Evolutionary conservation across 495 filamentous ascomycete species (phyloP).

Genomic region (Emericellopsis terricola): DNA sequence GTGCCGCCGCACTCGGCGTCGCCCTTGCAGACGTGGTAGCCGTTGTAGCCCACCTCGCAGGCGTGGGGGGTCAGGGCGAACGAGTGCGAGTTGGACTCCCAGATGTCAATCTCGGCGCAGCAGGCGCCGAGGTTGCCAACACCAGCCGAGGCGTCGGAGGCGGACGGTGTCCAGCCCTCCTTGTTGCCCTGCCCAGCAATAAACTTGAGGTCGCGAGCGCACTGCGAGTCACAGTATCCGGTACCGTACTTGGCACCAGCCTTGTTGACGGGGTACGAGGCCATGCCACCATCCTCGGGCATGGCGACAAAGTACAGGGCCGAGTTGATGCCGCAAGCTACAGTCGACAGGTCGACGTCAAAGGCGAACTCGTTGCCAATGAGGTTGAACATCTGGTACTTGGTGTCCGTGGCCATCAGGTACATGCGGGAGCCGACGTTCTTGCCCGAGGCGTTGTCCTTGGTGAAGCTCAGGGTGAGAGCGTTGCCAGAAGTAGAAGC

Average conservation of each 20-base stretch:
- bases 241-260: conserved; percentile 44
- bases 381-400: conserved; percentile 38
- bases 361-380: conserved; percentile 41
- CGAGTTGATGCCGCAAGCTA: conserved; percentile 39
- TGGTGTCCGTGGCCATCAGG: conserved; percentile 31
- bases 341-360: conserved; percentile 36
- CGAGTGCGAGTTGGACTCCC: conserved; percentile 48
- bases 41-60: conserved; percentile 30
- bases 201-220: conserved; percentile 34
- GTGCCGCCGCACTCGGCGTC: conserved; percentile 27
- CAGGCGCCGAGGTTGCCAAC: conserved; percentile 43
- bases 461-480: conserved; percentile 37
- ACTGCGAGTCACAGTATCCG: conserved; percentile 41
- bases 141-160: conserved; percentile 41
- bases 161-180: conserved; percentile 40
- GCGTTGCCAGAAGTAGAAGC: conserved; percentile 26
- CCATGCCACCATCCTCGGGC: conserved; percentile 34
- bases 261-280: conserved; percentile 33
- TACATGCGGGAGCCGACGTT: conserved; percentile 36
- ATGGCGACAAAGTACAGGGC: conserved; percentile 43
- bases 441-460: conserved; percentile 23
- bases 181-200: conserved; percentile 36
- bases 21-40: conserved; percentile 36
- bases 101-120: conserved; percentile 61
- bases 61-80: conserved; percentile 50